Base-by-base conservation (phyloP, 2,329 filamentous ascomycete genomes). In the Aspergillus bombycis region DNA sequence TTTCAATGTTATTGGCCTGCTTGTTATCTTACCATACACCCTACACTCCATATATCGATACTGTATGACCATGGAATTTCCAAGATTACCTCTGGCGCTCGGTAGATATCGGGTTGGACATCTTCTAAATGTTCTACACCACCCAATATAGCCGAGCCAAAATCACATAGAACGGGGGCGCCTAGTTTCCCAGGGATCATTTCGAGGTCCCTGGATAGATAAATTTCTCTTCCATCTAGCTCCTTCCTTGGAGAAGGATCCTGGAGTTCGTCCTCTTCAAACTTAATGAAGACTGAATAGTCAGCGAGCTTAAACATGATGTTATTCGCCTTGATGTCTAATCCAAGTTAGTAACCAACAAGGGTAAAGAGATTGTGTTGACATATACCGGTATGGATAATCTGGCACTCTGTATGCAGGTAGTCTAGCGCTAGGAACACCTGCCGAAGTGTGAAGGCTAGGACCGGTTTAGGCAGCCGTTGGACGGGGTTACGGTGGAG, bases 21-120 rank as follows among this genome's bases (percentile, higher is more conserved):
- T 36, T 16, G 1, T 0, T 30, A 56, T 52, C 78, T 74, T 74
- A 84, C 82, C 83, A 85, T 79, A 60, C 79, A 82, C 10, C 82
- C 83, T 4, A 78, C 75, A 61, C 83, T 84, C 84, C 84, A 87
- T 58, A 86, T 81, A 71, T 86, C 83, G 16, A 83, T 74, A 21
- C 77, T 73, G 58, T 80, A 82, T 0, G 74, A 73, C 84, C 83
- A 86, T 1, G 78, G 77, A 3, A 68, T 73, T 68, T 76, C 67
- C 0, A 86, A 62, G 6, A 85, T 83, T 10, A 85, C 82, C 63
- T 86, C 77, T 9, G 76, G 77, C 21, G 77, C 73, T 58, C 74
- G 72, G 59, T 78, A 78, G 26, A 76, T 74, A 63, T 75, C 58
- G 26, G 76, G 76, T 56, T 77, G 72, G 46, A 76, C 65, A 34